A percentile compares a stretch with the other conserved stretches of the same genome.
Conservation (phyloP, 2,329 filamentous ascomycete species). For the Zymoseptoria ardabiliae region DNA sequence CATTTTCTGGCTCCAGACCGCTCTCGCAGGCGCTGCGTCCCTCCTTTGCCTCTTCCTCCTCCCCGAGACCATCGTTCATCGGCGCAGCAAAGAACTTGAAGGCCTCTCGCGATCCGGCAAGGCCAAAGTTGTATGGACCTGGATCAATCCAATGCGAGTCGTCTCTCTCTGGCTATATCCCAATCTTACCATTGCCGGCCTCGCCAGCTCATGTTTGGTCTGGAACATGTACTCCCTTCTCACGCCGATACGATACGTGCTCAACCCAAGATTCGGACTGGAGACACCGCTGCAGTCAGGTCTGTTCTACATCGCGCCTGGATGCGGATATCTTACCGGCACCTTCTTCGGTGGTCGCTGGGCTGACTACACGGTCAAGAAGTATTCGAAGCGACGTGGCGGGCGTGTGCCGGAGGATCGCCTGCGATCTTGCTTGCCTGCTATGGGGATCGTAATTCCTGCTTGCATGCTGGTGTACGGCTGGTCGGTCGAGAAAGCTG, state of each 20-base stretch:
- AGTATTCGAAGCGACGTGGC: conserved; percentile 52
- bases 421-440: conserved; percentile 51
- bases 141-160: conserved; percentile 61
- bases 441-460: conserved; percentile 52
- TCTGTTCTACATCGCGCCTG: conserved; percentile 68
- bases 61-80: conserved; percentile 65
- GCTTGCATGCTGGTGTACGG: conserved; percentile 61
- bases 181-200: conserved; percentile 56
- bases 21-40: conserved; percentile 53
- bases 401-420: conserved; percentile 64
- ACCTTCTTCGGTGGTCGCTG: conserved; percentile 66
- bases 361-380: conserved; percentile 59
- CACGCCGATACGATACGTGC: conserved; percentile 55
- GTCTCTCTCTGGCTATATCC: conserved; percentile 59
- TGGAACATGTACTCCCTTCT: conserved; percentile 65
- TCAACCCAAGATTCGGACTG: conserved; percentile 67
- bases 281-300: conserved; percentile 59
- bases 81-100: conserved; percentile 54
- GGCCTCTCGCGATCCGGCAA: conserved; percentile 47
- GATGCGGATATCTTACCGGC: conserved; percentile 60
- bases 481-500: conserved; percentile 51
- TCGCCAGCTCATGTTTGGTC: conserved; percentile 57
- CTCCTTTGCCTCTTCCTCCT: conserved; percentile 58
- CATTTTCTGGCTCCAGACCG: conserved; percentile 72
- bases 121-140: conserved; percentile 49